These are phyloP conservation scores for Lignosus rhinocerotis DNA, from an alignment of 1,284 basidiomycete genomes.

Conservation along the genomic window DNA sequence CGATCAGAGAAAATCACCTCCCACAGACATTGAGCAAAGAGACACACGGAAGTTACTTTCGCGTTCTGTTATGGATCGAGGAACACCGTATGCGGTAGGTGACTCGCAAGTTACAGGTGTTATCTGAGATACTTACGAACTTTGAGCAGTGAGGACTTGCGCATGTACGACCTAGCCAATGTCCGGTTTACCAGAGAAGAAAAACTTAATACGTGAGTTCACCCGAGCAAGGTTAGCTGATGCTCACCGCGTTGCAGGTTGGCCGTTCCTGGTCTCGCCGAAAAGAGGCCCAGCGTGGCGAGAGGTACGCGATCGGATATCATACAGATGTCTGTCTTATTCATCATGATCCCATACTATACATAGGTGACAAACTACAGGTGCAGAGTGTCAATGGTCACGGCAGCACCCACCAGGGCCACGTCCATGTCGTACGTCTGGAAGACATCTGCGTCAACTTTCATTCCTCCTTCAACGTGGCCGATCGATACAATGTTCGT, in stretches of 20 bases:
- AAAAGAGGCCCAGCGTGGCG: too few species aligned
- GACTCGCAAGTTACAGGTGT: neutral
- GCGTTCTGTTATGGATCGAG: neutral
- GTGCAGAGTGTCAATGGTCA: slow-evolving; percentile 45
- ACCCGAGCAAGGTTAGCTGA: neutral
- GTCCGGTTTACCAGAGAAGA: slow-evolving; percentile 38
- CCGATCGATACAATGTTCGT: slow-evolving; percentile 44
- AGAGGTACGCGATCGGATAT: too few species aligned
- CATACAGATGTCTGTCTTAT: too few species aligned
- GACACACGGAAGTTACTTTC: neutral
- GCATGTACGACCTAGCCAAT: slow-evolving; percentile 52
- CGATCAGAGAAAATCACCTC: slow-evolving; percentile 27
- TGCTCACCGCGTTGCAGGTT: slow-evolving; percentile 39
- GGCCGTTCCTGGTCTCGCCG: slow-evolving; percentile 32
- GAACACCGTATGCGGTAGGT: neutral
- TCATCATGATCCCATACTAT: neutral
- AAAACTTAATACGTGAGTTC: slow-evolving; percentile 46
- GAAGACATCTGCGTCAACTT: slow-evolving; percentile 56
- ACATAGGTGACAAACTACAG: slow-evolving; percentile 56
- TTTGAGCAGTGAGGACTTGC: slow-evolving; percentile 50
- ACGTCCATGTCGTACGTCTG: slow-evolving; percentile 53
- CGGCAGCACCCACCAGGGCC: slow-evolving; percentile 56
- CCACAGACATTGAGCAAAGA: neutral
- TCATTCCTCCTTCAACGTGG: slow-evolving; percentile 42
- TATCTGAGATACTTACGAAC: neutral